phyloP scores from a whole-genome alignment of 345 rosid genomes.

The Salix koriyanagi region DNA sequence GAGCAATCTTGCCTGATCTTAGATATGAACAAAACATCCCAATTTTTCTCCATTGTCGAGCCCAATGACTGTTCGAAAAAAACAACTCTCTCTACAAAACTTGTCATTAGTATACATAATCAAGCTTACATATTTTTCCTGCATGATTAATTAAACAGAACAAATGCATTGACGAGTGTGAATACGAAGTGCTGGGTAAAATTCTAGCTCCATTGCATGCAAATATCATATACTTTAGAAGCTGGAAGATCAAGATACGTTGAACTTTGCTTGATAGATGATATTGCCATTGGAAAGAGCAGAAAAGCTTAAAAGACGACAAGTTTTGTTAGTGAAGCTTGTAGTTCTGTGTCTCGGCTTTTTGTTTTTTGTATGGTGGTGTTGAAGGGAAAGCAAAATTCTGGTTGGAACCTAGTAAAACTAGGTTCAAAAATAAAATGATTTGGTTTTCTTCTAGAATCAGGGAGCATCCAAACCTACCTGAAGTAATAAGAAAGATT shows the following conservation, averaged over 20 bases:
- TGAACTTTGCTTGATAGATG: not conserved
- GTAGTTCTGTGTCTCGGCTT: not conserved
- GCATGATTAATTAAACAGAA: not conserved
- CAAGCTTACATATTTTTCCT: not conserved
- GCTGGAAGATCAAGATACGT: not conserved
- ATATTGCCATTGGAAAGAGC: not conserved
- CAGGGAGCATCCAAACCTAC: not conserved
- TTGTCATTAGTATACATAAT: too few relatives aligned
- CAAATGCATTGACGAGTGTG: not conserved
- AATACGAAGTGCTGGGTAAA: not conserved
- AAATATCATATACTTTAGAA: not conserved
- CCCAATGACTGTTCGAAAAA: not conserved
- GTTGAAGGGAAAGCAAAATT: not conserved
- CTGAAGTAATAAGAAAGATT: not conserved
- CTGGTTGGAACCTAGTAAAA: not conserved
- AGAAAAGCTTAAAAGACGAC: not conserved
- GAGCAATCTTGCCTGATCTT: conserved; percentile 3
- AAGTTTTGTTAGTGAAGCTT: conserved; percentile 2
- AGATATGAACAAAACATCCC: not conserved
- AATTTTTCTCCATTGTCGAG: not conserved
- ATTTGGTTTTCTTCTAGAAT: not conserved
- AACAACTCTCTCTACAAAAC: not conserved
- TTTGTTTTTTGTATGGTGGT: not conserved
- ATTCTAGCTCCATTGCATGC: not conserved
- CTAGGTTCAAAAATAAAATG: not conserved